Evolutionary conservation across 163 green algal species (phyloP).

Genomic region (Scenedesmus sp.): DNA sequence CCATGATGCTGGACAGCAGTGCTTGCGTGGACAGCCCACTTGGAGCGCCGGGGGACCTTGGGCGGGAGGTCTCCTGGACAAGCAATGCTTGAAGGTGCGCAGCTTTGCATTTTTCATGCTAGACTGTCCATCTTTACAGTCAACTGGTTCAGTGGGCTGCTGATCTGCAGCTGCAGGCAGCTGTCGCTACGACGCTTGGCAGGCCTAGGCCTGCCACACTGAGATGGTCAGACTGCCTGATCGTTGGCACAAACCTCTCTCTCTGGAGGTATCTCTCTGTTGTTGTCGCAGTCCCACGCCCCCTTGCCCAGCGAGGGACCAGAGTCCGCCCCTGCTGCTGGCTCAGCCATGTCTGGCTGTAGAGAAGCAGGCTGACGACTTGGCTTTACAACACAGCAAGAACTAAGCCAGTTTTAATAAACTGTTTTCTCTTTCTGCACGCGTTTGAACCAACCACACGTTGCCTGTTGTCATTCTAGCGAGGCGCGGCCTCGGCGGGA

Average conservation of each 20-base stretch:
- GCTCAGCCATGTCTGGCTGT: slow-evolving; percentile 19
- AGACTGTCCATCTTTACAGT: too few species aligned
- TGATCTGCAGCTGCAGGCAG: neutral
- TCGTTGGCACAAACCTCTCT: slow-evolving; percentile 78
- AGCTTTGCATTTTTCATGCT: too few species aligned
- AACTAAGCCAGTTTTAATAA: too few species aligned
- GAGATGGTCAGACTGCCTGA: neutral
- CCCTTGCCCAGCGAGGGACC: slow-evolving; percentile 87
- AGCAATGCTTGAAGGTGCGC: too few species aligned
- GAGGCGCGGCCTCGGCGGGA: neutral
- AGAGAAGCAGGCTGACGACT: neutral
- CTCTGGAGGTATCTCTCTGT: slow-evolving; percentile 88
- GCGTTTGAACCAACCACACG: neutral
- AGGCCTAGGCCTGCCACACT: neutral
- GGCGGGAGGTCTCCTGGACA: too few species aligned
- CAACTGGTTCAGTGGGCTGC: too few species aligned
- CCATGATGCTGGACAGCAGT: neutral
- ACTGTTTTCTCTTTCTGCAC: too few species aligned
- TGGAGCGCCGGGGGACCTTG: too few species aligned
- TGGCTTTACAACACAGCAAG: too few species aligned
- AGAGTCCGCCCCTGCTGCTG: neutral
- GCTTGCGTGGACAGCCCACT: too few species aligned
- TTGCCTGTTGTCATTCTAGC: neutral
- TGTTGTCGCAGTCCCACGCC: slow-evolving; percentile 94
- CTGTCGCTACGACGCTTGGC: neutral